Evolutionary conservation across 768 basidiomycete species (phyloP).

Genomic region (Mrakia frigida): DNA sequence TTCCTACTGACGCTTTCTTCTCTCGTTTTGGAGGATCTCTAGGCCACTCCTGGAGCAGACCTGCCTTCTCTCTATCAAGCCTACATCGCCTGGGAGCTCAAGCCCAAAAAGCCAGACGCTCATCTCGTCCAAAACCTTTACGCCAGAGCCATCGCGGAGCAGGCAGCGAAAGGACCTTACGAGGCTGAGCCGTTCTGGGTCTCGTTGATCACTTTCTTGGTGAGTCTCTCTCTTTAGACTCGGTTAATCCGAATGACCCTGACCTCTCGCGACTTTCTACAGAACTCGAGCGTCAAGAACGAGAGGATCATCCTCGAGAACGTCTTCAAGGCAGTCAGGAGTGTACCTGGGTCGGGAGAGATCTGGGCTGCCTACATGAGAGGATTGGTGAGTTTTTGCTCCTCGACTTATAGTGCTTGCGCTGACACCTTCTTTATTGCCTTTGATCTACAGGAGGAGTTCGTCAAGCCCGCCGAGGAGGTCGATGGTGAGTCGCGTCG

Average conservation of each 20-base stretch:
- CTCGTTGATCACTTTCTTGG: constrained; percentile 65
- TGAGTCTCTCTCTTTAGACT: too few species aligned
- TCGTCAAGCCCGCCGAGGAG: constrained; percentile 3
- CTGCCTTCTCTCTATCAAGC: constrained; percentile 31
- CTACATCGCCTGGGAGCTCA: constrained; percentile 40
- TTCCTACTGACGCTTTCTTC: not conserved
- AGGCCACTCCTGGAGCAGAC: constrained; percentile 20
- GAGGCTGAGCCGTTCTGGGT: constrained; percentile 51
- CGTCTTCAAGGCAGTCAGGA: constrained; percentile 53
- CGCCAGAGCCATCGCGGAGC: constrained; percentile 34
- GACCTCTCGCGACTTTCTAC: not conserved
- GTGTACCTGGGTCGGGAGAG: constrained; percentile 70
- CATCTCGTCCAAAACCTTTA: constrained; percentile 35
- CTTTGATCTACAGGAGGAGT: constrained; percentile 22
- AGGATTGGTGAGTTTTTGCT: constrained; percentile 52
- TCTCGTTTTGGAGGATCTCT: not conserved
- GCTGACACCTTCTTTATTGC: too few species aligned
- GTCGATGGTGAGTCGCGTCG: constrained; percentile 21
- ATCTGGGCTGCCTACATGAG: constrained; percentile 74
- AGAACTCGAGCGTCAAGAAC: constrained; percentile 16
- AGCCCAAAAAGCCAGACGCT: constrained; percentile 37
- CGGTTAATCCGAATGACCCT: too few species aligned
- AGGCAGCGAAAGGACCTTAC: constrained; percentile 26
- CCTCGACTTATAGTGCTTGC: not conserved
- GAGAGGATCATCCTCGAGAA: constrained; percentile 15